These are phyloP conservation scores for Metschnikowia baotianmanensis DNA, from an alignment of 805 yeast species.

Conservation along the genomic window DNA sequence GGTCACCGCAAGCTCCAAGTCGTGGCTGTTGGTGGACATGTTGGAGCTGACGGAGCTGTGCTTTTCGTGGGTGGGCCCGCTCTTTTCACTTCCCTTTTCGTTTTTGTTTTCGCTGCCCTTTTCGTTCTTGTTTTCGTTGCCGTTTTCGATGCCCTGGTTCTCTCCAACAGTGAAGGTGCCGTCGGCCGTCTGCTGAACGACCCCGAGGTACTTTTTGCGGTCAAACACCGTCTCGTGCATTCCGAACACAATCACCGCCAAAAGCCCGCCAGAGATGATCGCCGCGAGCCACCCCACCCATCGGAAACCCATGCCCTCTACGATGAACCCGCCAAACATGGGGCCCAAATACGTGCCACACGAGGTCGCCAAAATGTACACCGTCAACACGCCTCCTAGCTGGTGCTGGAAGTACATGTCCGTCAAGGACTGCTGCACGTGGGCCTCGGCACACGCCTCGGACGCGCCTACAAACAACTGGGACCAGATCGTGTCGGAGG, in stretches of 20 bases:
- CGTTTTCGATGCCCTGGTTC: conserved; percentile 4
- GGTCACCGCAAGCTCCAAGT: conserved; percentile 14
- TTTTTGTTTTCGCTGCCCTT: conserved; percentile 1
- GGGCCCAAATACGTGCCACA: conserved; percentile 81
- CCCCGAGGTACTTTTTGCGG: conserved; percentile 36
- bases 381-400: conserved; percentile 66
- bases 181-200: conserved; percentile 6
- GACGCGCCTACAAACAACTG: conserved; percentile 78
- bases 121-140: conserved; percentile 1
- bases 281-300: conserved; percentile 82
- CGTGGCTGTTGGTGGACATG: conserved; percentile 14
- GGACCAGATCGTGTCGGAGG: conserved; percentile 70
- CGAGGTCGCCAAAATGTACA: conserved; percentile 71
- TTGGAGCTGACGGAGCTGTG: conserved; percentile 13
- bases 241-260: conserved; percentile 52
- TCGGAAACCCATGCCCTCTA: conserved; percentile 58
- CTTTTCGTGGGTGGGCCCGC: neutral
- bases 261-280: conserved; percentile 44
- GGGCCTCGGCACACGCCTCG: conserved; percentile 76
- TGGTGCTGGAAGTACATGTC: conserved; percentile 80
- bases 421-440: conserved; percentile 62
- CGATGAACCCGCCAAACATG: conserved; percentile 70
- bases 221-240: conserved; percentile 69
- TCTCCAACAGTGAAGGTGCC: neutral
- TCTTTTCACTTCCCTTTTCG: neutral